These are phyloP conservation scores for Microbotryomycetes sp. DNA, from an alignment of 1,284 basidiomycete species.

Conservation along the genomic window DNA sequence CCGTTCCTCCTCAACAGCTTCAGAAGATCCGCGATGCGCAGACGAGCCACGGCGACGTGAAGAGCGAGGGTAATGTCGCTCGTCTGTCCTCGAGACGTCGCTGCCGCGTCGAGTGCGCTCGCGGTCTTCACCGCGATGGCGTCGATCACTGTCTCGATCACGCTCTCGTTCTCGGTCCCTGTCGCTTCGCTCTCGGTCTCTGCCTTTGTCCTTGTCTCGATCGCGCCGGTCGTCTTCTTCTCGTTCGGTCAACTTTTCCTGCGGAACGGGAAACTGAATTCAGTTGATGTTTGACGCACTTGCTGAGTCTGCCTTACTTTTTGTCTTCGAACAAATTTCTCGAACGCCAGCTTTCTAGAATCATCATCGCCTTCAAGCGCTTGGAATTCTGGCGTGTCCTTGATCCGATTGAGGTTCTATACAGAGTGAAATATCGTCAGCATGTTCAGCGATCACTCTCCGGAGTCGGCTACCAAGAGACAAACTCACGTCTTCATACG, in stretches of 20 bases:
- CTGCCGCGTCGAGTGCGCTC: not conserved
- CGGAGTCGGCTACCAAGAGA: not conserved
- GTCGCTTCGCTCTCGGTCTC: conserved; percentile 49
- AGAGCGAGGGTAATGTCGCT: not conserved
- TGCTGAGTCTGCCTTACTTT: conserved; percentile 51
- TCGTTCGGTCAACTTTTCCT: conserved; percentile 66
- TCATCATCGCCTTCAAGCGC: conserved; percentile 71
- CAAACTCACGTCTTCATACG: conserved; percentile 68
- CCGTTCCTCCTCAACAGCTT: conserved; percentile 3
- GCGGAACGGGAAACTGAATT: conserved; percentile 12
- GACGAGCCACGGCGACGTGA: not conserved
- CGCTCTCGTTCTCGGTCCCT: conserved; percentile 42
- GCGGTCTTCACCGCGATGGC: not conserved
- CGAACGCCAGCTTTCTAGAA: conserved; percentile 66
- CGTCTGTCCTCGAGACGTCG: not conserved
- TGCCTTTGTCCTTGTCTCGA: conserved; percentile 67
- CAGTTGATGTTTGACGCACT: not conserved
- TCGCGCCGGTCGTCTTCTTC: conserved; percentile 61
- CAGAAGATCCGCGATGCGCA: not conserved
- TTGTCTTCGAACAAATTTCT: conserved; percentile 77
- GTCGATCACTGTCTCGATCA: conserved; percentile 20
- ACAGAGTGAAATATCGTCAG: conserved; percentile 9
- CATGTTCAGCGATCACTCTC: not conserved
- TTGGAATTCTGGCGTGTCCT: conserved; percentile 73
- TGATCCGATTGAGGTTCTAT: conserved; percentile 65